Conservation (phyloP, 2,329 filamentous ascomycete species). For the Helotiales sp. region DNA sequence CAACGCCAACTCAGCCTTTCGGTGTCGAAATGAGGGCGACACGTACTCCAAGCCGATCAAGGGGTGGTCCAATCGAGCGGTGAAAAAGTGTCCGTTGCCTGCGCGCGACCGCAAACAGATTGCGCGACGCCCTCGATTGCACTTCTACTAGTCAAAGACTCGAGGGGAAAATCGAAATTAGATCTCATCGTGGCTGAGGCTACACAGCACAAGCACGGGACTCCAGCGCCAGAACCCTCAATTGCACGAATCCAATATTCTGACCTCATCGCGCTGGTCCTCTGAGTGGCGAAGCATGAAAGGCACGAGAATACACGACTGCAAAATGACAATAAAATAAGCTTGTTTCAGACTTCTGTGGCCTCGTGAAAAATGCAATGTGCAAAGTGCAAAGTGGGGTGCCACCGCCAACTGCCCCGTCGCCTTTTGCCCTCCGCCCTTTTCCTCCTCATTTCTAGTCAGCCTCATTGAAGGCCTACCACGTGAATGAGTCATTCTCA, state of each 20-base stretch:
- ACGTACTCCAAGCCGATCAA: not conserved
- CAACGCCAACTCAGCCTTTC: constrained; percentile 22
- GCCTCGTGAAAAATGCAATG: constrained; percentile 3
- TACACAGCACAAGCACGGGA: not conserved
- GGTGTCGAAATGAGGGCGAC: constrained; percentile 23
- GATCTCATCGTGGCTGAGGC: not conserved
- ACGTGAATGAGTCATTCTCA: not conserved
- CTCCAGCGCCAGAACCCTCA: not conserved
- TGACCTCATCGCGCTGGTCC: constrained; percentile 1
- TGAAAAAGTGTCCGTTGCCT: not conserved
- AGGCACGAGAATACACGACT: not conserved
- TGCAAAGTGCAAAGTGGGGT: not conserved
- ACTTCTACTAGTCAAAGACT: not conserved
- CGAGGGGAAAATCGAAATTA: not conserved
- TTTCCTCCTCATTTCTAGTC: not conserved
- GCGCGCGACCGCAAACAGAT: not conserved
- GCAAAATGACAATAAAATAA: not conserved
- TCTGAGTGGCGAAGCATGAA: not conserved
- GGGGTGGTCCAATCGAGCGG: not conserved
- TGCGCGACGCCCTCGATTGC: not conserved
- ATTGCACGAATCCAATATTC: not conserved
- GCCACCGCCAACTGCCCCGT: not conserved
- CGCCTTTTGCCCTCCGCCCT: not conserved
- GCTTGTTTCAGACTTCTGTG: not conserved
- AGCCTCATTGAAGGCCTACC: constrained; percentile 1